Evolutionary conservation across 2,329 filamentous ascomycete species (phyloP).

Genomic region (Ophiostoma sp.): DNA sequence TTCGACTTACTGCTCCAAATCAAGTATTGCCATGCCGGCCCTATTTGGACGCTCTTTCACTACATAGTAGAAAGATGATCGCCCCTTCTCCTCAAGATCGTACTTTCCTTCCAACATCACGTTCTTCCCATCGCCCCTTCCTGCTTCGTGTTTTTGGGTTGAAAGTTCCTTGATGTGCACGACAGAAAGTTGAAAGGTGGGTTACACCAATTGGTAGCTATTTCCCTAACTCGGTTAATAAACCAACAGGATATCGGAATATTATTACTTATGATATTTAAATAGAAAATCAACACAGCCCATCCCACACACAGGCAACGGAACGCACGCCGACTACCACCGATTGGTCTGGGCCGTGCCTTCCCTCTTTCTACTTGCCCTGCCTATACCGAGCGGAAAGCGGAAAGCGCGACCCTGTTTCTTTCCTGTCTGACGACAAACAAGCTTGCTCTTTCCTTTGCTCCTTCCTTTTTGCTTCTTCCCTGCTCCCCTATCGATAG

Average conservation of each 20-base stretch:
- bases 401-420: slow-evolving; percentile 5
- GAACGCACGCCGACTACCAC: neutral
- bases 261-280: neutral
- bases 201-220: neutral
- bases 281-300: neutral
- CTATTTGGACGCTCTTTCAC: too few relatives aligned
- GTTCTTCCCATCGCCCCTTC: neutral
- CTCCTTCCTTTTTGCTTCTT: neutral
- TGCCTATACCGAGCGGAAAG: neutral
- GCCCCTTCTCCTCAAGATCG: neutral
- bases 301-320: neutral
- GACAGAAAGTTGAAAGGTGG: neutral
- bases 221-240: neutral
- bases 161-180: neutral
- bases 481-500: too few relatives aligned
- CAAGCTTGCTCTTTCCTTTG: neutral
- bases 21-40: neutral
- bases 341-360: slow-evolving; percentile 9
- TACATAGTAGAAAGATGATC: too few relatives aligned
- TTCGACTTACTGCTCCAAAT: neutral
- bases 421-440: neutral
- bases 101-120: neutral
- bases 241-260: neutral
- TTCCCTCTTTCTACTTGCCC: neutral
- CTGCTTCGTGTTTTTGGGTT: neutral